These are phyloP conservation scores for Ajuga reptans DNA, from an alignment of 305 asterid species.

Conservation along the genomic window DNA sequence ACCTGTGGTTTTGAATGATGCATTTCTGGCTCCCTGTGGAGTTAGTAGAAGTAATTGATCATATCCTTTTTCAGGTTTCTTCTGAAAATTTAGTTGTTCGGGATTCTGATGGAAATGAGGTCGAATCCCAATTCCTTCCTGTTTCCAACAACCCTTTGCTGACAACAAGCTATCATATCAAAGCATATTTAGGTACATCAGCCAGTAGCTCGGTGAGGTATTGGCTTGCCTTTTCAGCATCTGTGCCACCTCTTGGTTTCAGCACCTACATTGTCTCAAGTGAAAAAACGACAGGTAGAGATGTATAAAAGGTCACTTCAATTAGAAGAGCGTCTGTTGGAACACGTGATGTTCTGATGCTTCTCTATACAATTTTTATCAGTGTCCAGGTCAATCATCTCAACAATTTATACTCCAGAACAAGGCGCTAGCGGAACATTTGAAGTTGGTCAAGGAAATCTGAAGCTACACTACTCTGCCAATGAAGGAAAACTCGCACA, in stretches of 20 bases:
- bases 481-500: conserved; percentile 39
- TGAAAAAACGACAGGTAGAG: conserved; percentile 40
- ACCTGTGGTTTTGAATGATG: background rate
- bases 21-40: conserved; percentile 16
- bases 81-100: conserved; percentile 45
- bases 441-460: conserved; percentile 60
- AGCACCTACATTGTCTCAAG: conserved; percentile 51
- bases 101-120: conserved; percentile 61
- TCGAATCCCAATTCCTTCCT: conserved; percentile 65
- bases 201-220: conserved; percentile 36
- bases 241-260: conserved; percentile 81
- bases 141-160: conserved; percentile 40
- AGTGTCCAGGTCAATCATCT: conserved; percentile 32
- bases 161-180: conserved; percentile 35
- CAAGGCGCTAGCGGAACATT: conserved; percentile 31
- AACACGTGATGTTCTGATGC: conserved; percentile 5
- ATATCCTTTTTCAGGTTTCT: conserved; percentile 48
- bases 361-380: conserved; percentile 17
- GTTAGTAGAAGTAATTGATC: conserved; percentile 12
- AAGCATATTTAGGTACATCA: conserved; percentile 50
- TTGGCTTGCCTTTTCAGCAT: conserved; percentile 65
- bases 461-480: conserved; percentile 39
- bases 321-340: background rate
- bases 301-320: conserved; percentile 12
- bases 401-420: conserved; percentile 38